Percentiles rank a stretch among this genome's conserved stretches.
Conservation (phyloP, 768 basidiomycete species). For the Chalciporus piperatus region DNA sequence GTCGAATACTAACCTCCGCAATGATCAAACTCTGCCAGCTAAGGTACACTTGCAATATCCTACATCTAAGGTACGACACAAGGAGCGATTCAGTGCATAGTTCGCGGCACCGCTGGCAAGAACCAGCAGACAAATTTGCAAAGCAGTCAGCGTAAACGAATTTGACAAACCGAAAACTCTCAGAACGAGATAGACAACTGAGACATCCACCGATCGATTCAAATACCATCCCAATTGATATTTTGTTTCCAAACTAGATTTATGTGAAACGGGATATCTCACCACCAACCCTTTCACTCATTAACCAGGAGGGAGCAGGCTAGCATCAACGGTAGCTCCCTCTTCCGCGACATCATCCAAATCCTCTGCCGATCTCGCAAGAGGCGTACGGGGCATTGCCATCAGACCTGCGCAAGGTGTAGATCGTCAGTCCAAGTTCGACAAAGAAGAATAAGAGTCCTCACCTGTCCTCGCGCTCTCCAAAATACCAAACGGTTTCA, state of each 20-base stretch:
- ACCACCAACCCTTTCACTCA: background rate
- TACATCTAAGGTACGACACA: no score
- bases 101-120: no score
- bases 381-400: conserved; percentile 98
- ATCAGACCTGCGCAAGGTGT: conserved; percentile 64
- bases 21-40: no score
- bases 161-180: no score
- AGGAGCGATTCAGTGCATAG: no score
- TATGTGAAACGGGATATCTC: background rate
- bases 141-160: no score
- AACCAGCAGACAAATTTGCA: no score
- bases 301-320: conserved; percentile 92
- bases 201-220: background rate
- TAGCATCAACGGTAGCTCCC: conserved; percentile 74
- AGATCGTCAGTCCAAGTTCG: background rate
- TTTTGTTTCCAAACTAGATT: background rate
- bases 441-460: conserved; percentile 19
- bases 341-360: conserved; percentile 55
- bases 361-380: conserved; percentile 55
- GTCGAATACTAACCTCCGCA: no score
- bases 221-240: background rate
- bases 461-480: conserved; percentile 93
- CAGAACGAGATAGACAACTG: background rate
- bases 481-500: conserved; percentile 93
- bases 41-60: no score